These are phyloP conservation scores for Blastobotrys chiropterorum DNA, from an alignment of 805 yeast species.

Conservation along the genomic window DNA sequence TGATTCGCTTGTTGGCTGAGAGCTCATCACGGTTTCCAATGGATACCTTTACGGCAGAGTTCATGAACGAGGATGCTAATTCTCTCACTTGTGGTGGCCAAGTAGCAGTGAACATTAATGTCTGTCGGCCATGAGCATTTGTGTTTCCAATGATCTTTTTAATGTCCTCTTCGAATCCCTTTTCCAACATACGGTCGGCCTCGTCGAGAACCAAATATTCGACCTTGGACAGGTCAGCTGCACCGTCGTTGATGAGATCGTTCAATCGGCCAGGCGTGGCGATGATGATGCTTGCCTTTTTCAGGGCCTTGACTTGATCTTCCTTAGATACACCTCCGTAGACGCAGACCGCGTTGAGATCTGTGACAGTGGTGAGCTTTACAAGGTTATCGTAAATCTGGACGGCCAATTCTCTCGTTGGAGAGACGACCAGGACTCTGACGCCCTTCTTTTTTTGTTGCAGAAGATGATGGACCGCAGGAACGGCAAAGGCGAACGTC, in stretches of 20 bases:
- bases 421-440: constrained; percentile 81
- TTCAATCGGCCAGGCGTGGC: constrained; percentile 98
- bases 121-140: constrained; percentile 56
- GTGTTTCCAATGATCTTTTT: constrained; percentile 69
- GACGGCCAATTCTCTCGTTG: constrained; percentile 95
- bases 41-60: constrained; percentile 75
- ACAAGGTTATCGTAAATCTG: constrained; percentile 85
- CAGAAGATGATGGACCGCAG: constrained; percentile 75
- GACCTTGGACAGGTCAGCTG: constrained; percentile 60
- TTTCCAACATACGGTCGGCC: constrained; percentile 98
- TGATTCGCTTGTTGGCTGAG: constrained; percentile 88
- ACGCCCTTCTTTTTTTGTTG: constrained; percentile 41
- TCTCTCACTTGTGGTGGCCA: constrained; percentile 99
- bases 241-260: constrained; percentile 85
- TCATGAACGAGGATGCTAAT: constrained; percentile 79
- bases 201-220: constrained; percentile 87
- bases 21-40: constrained; percentile 94
- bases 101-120: constrained; percentile 98
- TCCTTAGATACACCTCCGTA: constrained; percentile 98
- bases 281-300: constrained; percentile 61
- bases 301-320: constrained; percentile 70
- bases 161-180: constrained; percentile 96
- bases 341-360: constrained; percentile 70
- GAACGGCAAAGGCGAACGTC: constrained; percentile 95
- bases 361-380: constrained; percentile 51